These are phyloP conservation scores for Zymoseptoria tritici DNA, from an alignment of 2,329 filamentous ascomycete genomes.

Conservation along the genomic window DNA sequence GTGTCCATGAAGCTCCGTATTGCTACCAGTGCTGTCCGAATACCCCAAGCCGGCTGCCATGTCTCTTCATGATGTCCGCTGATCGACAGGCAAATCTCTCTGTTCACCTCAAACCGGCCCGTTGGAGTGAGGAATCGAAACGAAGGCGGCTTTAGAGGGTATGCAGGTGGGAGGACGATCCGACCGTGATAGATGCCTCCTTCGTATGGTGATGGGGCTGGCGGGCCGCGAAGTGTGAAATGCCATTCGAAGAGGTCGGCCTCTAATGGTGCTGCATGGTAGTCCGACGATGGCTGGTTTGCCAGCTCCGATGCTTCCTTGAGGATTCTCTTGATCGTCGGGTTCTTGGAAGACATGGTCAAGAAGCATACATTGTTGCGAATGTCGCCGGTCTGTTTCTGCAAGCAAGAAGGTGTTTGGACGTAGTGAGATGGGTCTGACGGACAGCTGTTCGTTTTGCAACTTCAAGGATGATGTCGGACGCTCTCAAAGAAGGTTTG, in stretches of 20 bases:
- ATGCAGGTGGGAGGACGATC: slow-evolving; percentile 80
- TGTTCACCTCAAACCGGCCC: slow-evolving; percentile 90
- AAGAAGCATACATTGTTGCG: not conserved
- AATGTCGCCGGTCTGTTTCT: not conserved
- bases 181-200: slow-evolving; percentile 89
- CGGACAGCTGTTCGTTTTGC: not conserved
- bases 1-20: slow-evolving; percentile 91
- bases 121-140: slow-evolving; percentile 92
- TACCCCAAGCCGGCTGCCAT: slow-evolving; percentile 97
- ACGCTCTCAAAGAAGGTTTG: not conserved
- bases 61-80: slow-evolving; percentile 95
- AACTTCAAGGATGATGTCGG: not conserved
- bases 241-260: slow-evolving; percentile 96
- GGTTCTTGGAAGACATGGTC: slow-evolving; percentile 63
- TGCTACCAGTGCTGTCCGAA: slow-evolving; percentile 74
- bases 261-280: slow-evolving; percentile 77
- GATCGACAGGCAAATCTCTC: slow-evolving; percentile 93
- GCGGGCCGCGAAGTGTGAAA: slow-evolving; percentile 90
- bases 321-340: slow-evolving; percentile 78
- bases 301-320: slow-evolving; percentile 87
- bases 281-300: slow-evolving; percentile 71
- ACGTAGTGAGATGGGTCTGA: not conserved
- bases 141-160: slow-evolving; percentile 85
- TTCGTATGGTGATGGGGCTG: slow-evolving; percentile 66
- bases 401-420: not conserved